Conservation (phyloP, 345 rosid genomes). For the Theobroma cacao region DNA sequence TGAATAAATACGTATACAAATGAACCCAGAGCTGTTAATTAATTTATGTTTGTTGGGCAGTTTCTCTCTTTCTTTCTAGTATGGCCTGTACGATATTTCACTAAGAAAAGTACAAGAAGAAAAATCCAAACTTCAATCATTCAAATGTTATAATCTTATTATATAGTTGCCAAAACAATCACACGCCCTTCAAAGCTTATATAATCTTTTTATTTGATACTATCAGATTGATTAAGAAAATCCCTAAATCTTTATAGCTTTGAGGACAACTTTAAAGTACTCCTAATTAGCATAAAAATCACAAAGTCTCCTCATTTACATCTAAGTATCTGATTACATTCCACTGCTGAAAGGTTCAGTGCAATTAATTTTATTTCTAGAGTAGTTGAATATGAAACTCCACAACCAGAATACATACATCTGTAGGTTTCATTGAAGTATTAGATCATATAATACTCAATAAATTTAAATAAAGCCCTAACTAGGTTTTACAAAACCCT, state of each 20-base stretch:
- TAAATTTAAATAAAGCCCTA: background rate
- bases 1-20: background rate
- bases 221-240: background rate
- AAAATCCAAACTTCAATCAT: background rate
- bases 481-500: background rate
- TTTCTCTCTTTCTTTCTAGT: slow-evolving; percentile 1
- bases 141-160: background rate
- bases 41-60: background rate
- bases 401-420: background rate
- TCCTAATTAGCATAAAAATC: background rate
- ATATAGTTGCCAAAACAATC: background rate
- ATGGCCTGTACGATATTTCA: background rate
- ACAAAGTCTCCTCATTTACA: background rate
- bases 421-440: background rate
- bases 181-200: background rate
- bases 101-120: background rate
- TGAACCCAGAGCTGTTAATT: background rate
- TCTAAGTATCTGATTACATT: too few species aligned
- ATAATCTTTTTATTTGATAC: background rate
- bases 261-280: background rate
- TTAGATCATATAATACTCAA: background rate
- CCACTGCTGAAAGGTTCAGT: too few species aligned
- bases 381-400: background rate
- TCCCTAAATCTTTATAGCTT: background rate
- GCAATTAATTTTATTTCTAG: background rate